Percentiles rank a stretch among this genome's conserved stretches.
These are phyloP conservation scores for Ophiocordyceps sinensis DNA, from an alignment of 2,329 filamentous ascomycete genomes.

Conservation along the genomic window DNA sequence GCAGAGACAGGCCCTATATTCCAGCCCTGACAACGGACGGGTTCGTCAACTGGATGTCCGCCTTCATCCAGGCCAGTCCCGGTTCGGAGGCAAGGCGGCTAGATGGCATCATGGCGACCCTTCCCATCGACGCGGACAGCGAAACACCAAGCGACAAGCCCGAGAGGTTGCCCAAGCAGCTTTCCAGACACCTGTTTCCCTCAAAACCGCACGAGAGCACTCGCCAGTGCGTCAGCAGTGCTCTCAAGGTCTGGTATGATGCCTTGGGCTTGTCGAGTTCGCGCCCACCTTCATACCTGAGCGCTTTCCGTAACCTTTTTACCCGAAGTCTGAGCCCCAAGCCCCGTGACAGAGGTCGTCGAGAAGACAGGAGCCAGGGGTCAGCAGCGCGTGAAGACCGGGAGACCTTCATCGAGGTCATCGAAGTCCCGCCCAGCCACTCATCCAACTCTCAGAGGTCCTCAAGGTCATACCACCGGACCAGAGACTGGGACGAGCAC, in stretches of 20 bases:
- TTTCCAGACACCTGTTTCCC: conserved; percentile 62
- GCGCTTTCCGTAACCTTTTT: conserved; percentile 1
- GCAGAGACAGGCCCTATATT: conserved; percentile 38
- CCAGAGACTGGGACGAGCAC: background rate
- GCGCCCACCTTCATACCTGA: conserved; percentile 1
- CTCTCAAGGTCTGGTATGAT: conserved; percentile 32
- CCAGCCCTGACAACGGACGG: conserved; percentile 54
- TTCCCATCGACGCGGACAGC: conserved; percentile 46
- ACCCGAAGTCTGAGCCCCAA: conserved; percentile 1
- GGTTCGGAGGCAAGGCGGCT: conserved; percentile 61
- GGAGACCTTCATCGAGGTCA: conserved; percentile 1
- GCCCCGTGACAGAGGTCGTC: background rate
- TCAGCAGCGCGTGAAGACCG: background rate
- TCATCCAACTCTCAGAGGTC: background rate
- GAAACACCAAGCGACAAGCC: conserved; percentile 47
- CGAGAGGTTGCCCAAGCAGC: conserved; percentile 65
- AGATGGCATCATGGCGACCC: conserved; percentile 49
- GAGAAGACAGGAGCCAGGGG: background rate
- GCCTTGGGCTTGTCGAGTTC: conserved; percentile 4
- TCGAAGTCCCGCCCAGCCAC: background rate
- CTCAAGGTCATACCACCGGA: background rate
- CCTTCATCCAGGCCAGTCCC: conserved; percentile 61
- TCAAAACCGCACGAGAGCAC: conserved; percentile 37
- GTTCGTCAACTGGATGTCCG: conserved; percentile 57
- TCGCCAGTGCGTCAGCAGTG: conserved; percentile 44